Evolutionary conservation across 441 rosid species (phyloP).

Genomic region (Eutrema salsugineum): DNA sequence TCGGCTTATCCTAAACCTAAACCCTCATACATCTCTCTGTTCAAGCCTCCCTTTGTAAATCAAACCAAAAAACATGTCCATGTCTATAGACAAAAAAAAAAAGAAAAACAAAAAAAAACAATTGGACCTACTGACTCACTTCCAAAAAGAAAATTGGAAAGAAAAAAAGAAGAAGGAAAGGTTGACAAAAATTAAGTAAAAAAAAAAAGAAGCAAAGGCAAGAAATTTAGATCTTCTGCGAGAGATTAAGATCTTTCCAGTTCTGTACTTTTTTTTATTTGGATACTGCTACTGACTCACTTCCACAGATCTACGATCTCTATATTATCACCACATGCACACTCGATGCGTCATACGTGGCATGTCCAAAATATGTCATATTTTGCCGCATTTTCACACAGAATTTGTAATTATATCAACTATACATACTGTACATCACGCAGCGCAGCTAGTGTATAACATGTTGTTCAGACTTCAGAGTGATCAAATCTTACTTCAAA

Average conservation of each 20-base stretch:
- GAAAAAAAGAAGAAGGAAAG: neutral
- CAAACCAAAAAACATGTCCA: conserved; percentile 3
- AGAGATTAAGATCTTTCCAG: conserved; percentile 28
- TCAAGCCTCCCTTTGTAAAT: neutral
- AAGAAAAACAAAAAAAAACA: neutral
- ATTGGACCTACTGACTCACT: too few species aligned
- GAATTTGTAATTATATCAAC: neutral
- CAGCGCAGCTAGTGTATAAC: neutral
- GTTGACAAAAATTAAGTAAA: neutral
- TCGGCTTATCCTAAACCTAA: conserved; percentile 26
- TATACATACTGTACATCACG: neutral
- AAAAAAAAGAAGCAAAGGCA: neutral
- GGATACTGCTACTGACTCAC: conserved; percentile 19
- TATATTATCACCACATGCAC: conserved; percentile 11
- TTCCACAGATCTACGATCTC: conserved; percentile 23
- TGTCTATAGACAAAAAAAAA: neutral
- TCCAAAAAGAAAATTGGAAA: neutral
- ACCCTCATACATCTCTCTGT: neutral
- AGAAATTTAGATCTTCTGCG: conserved; percentile 7
- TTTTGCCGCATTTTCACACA: conserved; percentile 5
- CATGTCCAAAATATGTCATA: conserved; percentile 12
- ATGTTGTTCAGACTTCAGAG: neutral
- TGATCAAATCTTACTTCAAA: conserved; percentile 7
- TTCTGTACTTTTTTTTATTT: conserved; percentile 21
- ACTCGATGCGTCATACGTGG: conserved; percentile 11